These are phyloP conservation scores for Linderniella brevidens DNA, from an alignment of 257 asterid species.

Conservation along the genomic window DNA sequence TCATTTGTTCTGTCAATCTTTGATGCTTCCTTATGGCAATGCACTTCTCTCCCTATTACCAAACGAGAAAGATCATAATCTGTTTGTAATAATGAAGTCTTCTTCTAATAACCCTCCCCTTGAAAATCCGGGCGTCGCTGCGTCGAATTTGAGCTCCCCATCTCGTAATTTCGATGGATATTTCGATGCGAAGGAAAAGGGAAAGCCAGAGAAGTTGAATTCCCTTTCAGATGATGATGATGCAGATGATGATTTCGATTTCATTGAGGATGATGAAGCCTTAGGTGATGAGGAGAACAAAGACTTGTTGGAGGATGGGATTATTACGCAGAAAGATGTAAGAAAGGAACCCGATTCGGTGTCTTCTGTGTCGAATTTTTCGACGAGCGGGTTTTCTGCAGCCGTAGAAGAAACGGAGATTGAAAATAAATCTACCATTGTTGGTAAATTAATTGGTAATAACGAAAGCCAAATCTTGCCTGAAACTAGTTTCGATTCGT, in stretches of 20 bases:
- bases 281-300: conserved; percentile 4
- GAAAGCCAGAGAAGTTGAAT: conserved; percentile 11
- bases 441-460: neutral
- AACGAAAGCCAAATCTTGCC: conserved; percentile 7
- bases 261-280: conserved; percentile 46
- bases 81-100: conserved; percentile 7
- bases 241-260: conserved; percentile 34
- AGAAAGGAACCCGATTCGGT: conserved; percentile 5
- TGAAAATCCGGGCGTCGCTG: conserved; percentile 11
- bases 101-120: conserved; percentile 12
- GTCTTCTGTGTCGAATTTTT: neutral
- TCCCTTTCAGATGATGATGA: conserved; percentile 15
- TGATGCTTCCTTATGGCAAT: conserved; percentile 66
- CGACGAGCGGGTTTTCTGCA: too few species aligned
- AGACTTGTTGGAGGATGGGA: conserved; percentile 15
- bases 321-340: conserved; percentile 9
- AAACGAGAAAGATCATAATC: conserved; percentile 9
- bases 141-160: conserved; percentile 6
- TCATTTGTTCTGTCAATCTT: conserved; percentile 59
- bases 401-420: too few species aligned
- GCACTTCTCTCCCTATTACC: conserved; percentile 44
- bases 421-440: too few species aligned
- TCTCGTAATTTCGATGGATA: conserved; percentile 17
- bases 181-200: conserved; percentile 14
- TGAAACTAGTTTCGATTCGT: conserved; percentile 9